phyloP scores from a whole-genome alignment of 495 filamentous ascomycete genomes.

The Hyaloscypha variabilis region DNA sequence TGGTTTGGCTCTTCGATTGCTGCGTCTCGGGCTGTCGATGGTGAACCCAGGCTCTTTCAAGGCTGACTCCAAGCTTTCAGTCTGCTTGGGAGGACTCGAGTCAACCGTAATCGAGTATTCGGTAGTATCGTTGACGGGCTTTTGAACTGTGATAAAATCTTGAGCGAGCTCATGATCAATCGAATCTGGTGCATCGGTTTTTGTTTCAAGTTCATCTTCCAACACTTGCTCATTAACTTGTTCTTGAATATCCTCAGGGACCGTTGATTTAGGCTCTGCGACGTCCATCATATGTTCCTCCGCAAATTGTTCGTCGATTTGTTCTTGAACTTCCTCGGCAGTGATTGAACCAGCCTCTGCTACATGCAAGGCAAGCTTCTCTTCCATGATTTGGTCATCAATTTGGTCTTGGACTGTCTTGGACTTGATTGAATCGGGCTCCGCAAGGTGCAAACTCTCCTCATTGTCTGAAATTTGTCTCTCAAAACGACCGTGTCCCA shows the following conservation, averaged over 20 bases:
- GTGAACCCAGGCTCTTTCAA: slow-evolving; percentile 2
- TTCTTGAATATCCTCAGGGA: background rate
- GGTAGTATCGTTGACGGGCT: background rate
- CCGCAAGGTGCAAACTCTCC: no score
- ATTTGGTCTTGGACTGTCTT: background rate
- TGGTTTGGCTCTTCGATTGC: slow-evolving; percentile 16
- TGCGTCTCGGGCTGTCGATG: slow-evolving; percentile 15
- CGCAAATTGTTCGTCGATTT: no score
- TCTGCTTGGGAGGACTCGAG: background rate
- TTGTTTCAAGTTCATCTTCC: no score
- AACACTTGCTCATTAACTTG: background rate
- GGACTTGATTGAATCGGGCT: background rate
- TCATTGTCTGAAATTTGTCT: no score
- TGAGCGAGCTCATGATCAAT: background rate
- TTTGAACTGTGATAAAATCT: background rate
- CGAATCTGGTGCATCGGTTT: no score
- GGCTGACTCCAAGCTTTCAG: background rate
- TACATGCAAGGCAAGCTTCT: background rate
- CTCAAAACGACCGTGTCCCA: no score
- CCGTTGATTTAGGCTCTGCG: background rate
- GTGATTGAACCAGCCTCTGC: background rate
- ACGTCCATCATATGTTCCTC: no score
- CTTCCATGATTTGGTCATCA: background rate
- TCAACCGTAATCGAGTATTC: background rate
- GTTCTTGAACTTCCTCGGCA: background rate